Percentiles rank a stretch among this genome's conserved stretches.
Evolutionary conservation across 192 early-diverging fungal genomes (phyloP).

Genomic region (Coemansia sp.): DNA sequence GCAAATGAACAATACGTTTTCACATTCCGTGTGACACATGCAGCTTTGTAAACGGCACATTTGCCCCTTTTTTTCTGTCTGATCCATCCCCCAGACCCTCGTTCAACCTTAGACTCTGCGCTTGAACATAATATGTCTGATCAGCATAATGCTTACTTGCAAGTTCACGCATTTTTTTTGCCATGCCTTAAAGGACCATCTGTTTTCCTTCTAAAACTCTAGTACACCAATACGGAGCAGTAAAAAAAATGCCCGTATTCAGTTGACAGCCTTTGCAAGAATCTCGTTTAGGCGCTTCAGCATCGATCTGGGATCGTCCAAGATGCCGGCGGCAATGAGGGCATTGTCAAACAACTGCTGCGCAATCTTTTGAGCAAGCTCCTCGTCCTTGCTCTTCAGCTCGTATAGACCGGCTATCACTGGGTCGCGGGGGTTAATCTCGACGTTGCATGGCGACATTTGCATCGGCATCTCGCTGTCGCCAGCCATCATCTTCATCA

Average conservation of each 20-base stretch:
- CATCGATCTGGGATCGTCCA: constrained; percentile 78
- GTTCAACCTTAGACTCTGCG: too few species aligned
- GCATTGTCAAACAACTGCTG: constrained; percentile 76
- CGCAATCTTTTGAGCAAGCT: constrained; percentile 65
- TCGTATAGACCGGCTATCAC: constrained; percentile 66
- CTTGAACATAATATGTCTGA: too few species aligned
- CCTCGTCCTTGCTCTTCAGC: constrained; percentile 59
- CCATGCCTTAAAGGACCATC: too few species aligned
- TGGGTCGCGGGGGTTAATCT: constrained; percentile 70
- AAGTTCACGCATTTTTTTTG: neutral
- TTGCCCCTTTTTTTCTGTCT: too few species aligned
- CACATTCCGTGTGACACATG: too few species aligned
- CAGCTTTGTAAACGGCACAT: too few species aligned
- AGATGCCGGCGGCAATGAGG: constrained; percentile 69
- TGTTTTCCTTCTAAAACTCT: too few species aligned
- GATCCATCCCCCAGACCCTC: too few species aligned
- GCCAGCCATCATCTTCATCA: constrained; percentile 58
- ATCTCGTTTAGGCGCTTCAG: constrained; percentile 68
- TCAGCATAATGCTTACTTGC: neutral
- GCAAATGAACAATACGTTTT: too few species aligned
- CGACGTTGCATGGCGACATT: constrained; percentile 64
- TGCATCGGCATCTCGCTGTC: constrained; percentile 49
- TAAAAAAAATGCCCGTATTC: too few species aligned
- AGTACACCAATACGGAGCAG: too few species aligned
- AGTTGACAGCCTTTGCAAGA: constrained; percentile 16